Evolutionary conservation across 371 early-diverging fungal genomes (phyloP).

Genomic region (Neoconidiobolus thromboides): DNA sequence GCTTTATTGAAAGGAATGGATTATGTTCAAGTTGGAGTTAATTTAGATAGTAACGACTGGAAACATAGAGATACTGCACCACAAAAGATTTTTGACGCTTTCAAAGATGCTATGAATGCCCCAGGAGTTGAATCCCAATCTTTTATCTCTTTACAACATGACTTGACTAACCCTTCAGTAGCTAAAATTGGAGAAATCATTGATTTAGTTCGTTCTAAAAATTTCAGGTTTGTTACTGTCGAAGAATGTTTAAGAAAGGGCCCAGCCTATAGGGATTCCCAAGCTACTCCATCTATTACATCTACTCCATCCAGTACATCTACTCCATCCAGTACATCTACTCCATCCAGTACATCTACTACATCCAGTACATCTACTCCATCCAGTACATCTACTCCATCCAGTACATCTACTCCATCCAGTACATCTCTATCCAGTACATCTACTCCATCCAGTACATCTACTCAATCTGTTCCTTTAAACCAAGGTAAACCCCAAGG

Average conservation of each 20-base stretch:
- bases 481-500: too few relatives aligned
- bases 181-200: neutral
- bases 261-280: neutral
- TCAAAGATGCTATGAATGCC: neutral
- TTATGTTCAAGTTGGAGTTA: slow-evolving; percentile 10
- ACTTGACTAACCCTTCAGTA: neutral
- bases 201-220: neutral
- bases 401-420: too few relatives aligned
- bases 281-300: too few relatives aligned
- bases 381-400: too few relatives aligned
- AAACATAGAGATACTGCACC: neutral
- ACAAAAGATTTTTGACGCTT: neutral
- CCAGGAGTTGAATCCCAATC: neutral
- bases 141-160: slow-evolving; percentile 5
- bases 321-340: too few relatives aligned
- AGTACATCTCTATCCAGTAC: too few relatives aligned
- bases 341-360: too few relatives aligned
- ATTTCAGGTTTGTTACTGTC: slow-evolving; percentile 9
- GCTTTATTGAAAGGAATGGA: neutral
- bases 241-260: slow-evolving; percentile 6
- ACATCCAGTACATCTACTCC: too few relatives aligned
- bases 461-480: too few relatives aligned
- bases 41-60: slow-evolving; percentile 14
- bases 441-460: too few relatives aligned
- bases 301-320: too few relatives aligned